Evolutionary conservation across 2,329 filamentous ascomycete genomes (phyloP), one percentile per base, ranked within the genome.

Genomic region (Karstenula rhodostoma): DNA sequence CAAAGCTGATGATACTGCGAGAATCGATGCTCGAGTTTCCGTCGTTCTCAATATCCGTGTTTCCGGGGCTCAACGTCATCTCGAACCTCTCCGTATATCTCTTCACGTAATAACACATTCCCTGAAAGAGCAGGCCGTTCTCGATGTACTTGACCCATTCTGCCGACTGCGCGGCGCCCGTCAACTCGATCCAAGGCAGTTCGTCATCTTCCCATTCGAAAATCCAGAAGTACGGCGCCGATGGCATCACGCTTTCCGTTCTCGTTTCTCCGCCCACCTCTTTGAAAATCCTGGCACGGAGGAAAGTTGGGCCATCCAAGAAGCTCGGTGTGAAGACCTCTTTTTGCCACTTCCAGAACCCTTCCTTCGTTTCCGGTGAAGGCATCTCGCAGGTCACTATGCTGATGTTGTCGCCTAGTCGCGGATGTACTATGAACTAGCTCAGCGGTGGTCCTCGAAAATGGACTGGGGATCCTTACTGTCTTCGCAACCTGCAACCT

Each of bases 41-140:
- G n/a, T 54, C 51, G 15, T 54, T 43, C 15, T 23, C 37, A 19
- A 44, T 60, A 60, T 67, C 55, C 57, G 49, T 52, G 12, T 52
- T 33, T 1, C 33, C 49, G 19, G 49, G 33, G 17, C 49, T 52
- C 22, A 52, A 27, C 10, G 49, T 52, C 23, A 52, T 33, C 61
- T 55, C 52, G 19, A 55, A 55, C 56, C 51, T 58, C 29, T 52
- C 56, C 17, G 29, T 58, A 27, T 51, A 58, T 17, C 49, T 51
- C 27, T 44, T 52, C 35, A 29, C 13, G 19, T 53, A 40, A 37
- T 58, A 58, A 23, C 48, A 46, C 49, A 58, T 33, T 13, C 51
- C 57, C 25, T 59, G 50, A 37, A 52, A 59, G 4, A 50, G 47
- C 19, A 59, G 22, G 4, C 57, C 57, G 7, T 37, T 29, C 35